Base-by-base conservation (phyloP, 2,329 filamentous ascomycete genomes). In the Trichothecium sympodiale region DNA sequence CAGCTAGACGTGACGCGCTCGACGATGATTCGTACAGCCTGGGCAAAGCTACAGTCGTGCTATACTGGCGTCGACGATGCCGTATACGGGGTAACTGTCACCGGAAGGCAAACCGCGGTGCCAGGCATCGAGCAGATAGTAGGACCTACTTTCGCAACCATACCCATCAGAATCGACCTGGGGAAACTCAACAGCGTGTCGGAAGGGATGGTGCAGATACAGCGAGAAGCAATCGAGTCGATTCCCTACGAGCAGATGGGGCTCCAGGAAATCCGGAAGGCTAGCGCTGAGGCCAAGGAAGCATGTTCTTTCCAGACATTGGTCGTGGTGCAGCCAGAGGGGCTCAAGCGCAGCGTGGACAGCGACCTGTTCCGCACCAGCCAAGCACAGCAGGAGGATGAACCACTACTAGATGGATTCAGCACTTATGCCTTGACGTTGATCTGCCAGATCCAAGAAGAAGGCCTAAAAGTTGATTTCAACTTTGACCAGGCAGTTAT, bases 201-300 rank as follows among this genome's bases (percentile, higher is more conserved):
- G 1, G 49, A 64, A 13, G 67, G 63, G 36, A 49, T 76, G 9
- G 49, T 62, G 14, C 44, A 47, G 1, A 23, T 51, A 0, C 47
- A 52, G 23, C 6, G 30, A 39, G 12, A 37, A 39, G 2, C 33
- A 5, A n/a, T 37, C 2, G 37, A 39, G 2, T 45, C 46, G 41
- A 41, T 44, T 7, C 7, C 40, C 1, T 43, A 38, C 17, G 44
- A 46, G 25, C 43, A 46, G n/a, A 41, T 34, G 2, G 46, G 46
- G 1, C 26, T 48, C 4, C 40, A 40, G 0, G 35, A 35, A 10
- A 44, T 46, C 17, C 38, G 40, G 8, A 37, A 37, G 16, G 18
- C 39, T 6, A 27, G 36, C 17, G 17, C 33, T 10, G 36, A 34
- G 17, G 26, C 31, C 30, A 30, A 32, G 17, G 36, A 40, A 8